phyloP scores from a whole-genome alignment of 2,329 filamentous ascomycete species.

The Cytospora chrysosperma region DNA sequence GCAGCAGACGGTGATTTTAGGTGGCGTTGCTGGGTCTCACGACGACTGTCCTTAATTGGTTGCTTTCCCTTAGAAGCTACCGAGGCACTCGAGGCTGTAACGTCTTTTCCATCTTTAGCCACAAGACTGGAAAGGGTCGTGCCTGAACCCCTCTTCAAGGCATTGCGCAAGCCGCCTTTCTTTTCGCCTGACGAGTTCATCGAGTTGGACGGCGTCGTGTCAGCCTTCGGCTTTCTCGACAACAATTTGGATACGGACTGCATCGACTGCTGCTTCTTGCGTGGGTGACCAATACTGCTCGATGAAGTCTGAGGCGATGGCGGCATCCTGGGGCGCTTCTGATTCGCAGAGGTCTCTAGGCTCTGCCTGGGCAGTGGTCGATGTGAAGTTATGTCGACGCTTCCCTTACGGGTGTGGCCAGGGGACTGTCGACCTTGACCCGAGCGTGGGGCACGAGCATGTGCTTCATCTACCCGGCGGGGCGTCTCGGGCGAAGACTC shows the following conservation, averaged over 20 bases:
- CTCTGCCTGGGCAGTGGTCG: conserved; percentile 28
- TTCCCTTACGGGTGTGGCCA: conserved; percentile 5
- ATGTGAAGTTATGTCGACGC: conserved; percentile 23
- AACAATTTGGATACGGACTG: conserved; percentile 30
- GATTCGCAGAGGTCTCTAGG: conserved; percentile 43
- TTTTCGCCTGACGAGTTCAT: conserved; percentile 39
- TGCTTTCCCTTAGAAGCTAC: conserved; percentile 25
- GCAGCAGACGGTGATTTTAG: conserved; percentile 27
- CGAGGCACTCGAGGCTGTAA: conserved; percentile 21
- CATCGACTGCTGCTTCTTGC: conserved; percentile 28
- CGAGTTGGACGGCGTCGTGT: conserved; percentile 9
- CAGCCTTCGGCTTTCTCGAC: conserved; percentile 33
- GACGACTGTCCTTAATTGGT: not conserved
- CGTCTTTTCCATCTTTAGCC: conserved; percentile 37
- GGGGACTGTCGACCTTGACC: not conserved
- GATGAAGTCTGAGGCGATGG: conserved; percentile 24
- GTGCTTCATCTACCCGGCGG: not conserved
- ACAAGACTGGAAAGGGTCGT: conserved; percentile 49
- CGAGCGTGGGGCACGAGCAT: not conserved
- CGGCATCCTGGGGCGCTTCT: conserved; percentile 46
- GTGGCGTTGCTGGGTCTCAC: conserved; percentile 18
- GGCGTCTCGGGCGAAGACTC: not conserved
- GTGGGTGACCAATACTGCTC: conserved; percentile 24
- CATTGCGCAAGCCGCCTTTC: conserved; percentile 48
- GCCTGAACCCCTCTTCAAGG: conserved; percentile 49